Evolutionary conservation across 805 yeast genomes (phyloP).

Genomic region (Candida vaughaniae): DNA sequence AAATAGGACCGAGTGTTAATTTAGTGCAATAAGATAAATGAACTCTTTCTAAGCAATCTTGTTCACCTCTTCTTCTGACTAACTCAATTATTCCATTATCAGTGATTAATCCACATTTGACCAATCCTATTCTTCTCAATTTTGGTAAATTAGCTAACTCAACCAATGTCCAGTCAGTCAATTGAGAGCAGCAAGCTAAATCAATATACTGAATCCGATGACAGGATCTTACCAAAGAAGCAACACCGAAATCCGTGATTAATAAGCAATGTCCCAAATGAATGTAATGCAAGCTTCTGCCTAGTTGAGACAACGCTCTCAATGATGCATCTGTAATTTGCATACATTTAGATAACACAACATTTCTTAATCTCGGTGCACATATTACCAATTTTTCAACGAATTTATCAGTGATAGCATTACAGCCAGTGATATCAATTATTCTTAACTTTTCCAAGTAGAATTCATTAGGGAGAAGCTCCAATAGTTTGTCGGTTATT

Average conservation of each 20-base stretch:
- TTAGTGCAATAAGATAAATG: conserved; percentile 90
- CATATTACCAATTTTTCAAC: conserved; percentile 67
- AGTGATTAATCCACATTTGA: conserved; percentile 83
- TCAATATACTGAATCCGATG: conserved; percentile 89
- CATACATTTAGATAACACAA: conserved; percentile 85
- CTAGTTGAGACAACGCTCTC: conserved; percentile 67
- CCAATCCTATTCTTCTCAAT: conserved; percentile 87
- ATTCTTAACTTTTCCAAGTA: conserved; percentile 69
- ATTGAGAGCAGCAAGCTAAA: conserved; percentile 88
- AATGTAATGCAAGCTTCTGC: conserved; percentile 78
- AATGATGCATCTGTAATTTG: conserved; percentile 82
- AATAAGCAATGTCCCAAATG: conserved; percentile 93
- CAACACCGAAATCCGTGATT: conserved; percentile 87
- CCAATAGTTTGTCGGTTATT: conserved; percentile 66
- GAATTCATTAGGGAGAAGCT: conserved; percentile 46
- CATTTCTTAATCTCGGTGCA: conserved; percentile 86
- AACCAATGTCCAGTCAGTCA: conserved; percentile 78
- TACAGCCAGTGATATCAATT: conserved; percentile 82
- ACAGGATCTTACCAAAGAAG: conserved; percentile 69
- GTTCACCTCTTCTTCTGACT: conserved; percentile 66
- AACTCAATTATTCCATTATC: conserved; percentile 76
- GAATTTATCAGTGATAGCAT: conserved; percentile 73
- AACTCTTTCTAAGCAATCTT: conserved; percentile 85
- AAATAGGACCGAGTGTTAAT: conserved; percentile 75
- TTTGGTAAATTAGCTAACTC: conserved; percentile 76